Evolutionary conservation across 2,329 filamentous ascomycete species (phyloP).

Genomic region (Sporothrix pseudoabietina): DNA sequence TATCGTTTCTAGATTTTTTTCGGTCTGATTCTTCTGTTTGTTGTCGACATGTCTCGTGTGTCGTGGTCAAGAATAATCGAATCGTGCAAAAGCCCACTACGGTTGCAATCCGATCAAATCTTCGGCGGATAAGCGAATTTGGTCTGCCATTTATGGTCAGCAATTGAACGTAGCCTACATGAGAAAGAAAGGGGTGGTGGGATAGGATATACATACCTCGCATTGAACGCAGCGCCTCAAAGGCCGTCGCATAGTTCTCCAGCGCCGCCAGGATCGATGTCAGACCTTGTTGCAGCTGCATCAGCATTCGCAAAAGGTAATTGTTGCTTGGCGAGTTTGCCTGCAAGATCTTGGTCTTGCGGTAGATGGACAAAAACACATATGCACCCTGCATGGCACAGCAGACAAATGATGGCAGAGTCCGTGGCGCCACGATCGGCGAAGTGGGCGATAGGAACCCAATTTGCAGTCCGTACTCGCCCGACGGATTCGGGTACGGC

Average conservation of each 20-base stretch:
- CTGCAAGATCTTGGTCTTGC: conserved; percentile 46
- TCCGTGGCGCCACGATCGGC: conserved; percentile 46
- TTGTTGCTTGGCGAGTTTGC: conserved; percentile 30
- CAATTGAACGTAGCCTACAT: not conserved
- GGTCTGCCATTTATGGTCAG: conserved; percentile 9
- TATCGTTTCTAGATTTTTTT: not conserved
- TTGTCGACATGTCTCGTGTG: not conserved
- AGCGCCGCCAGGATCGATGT: conserved; percentile 47
- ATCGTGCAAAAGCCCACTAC: not conserved
- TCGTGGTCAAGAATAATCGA: not conserved
- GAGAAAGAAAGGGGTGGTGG: not conserved
- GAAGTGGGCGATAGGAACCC: conserved; percentile 44
- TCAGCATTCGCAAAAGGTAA: conserved; percentile 43
- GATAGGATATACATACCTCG: conserved; percentile 39
- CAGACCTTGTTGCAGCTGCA: conserved; percentile 47
- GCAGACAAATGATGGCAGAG: conserved; percentile 50
- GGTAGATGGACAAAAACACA: conserved; percentile 48
- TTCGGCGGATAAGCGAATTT: conserved; percentile 32
- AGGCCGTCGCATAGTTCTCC: conserved; percentile 49
- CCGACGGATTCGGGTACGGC: conserved; percentile 50
- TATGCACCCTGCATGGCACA: conserved; percentile 53
- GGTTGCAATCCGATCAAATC: conserved; percentile 28
- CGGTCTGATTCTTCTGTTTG: not conserved
- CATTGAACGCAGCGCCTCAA: conserved; percentile 51
- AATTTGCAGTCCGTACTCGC: conserved; percentile 40